Conservation (phyloP, 139 green algal species). For the Chlamydomonas incerta region DNA sequence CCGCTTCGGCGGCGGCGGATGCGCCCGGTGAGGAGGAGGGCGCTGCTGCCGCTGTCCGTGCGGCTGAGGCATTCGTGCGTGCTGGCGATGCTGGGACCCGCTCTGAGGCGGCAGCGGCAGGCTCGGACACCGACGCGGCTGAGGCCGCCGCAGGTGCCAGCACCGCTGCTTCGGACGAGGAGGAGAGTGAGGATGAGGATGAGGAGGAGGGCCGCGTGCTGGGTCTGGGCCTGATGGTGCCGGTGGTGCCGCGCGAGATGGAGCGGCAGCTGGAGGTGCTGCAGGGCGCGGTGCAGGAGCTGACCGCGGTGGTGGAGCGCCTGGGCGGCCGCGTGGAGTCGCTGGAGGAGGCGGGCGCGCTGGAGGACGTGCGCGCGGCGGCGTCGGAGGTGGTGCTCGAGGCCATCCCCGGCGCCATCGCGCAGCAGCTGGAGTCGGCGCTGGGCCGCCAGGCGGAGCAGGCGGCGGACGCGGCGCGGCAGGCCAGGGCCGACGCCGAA, state of each 20-base stretch:
- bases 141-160: neutral
- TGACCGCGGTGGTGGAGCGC: neutral
- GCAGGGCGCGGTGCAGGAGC: neutral
- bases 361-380: constrained; percentile 9
- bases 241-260: constrained; percentile 10
- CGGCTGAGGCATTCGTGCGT: too few relatives aligned
- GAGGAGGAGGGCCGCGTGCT: neutral
- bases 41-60: neutral
- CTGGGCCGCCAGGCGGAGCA: neutral
- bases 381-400: constrained; percentile 32
- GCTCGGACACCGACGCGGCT: neutral
- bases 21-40: neutral
- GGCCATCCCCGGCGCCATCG: constrained; percentile 17
- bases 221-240: constrained; percentile 24
- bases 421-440: neutral
- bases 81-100: neutral
- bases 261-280: constrained; percentile 18
- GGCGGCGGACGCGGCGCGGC: too few relatives aligned
- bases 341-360: constrained; percentile 6
- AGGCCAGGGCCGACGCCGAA: neutral
- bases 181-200: neutral
- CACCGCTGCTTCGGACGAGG: neutral
- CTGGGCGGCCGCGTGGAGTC: constrained; percentile 1
- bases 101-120: too few relatives aligned
- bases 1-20: neutral